A percentile compares a stretch with the other conserved stretches of the same genome.
These are phyloP conservation scores for Cladosporium colombiae DNA, from an alignment of 2,329 filamentous ascomycete species.

Conservation along the genomic window DNA sequence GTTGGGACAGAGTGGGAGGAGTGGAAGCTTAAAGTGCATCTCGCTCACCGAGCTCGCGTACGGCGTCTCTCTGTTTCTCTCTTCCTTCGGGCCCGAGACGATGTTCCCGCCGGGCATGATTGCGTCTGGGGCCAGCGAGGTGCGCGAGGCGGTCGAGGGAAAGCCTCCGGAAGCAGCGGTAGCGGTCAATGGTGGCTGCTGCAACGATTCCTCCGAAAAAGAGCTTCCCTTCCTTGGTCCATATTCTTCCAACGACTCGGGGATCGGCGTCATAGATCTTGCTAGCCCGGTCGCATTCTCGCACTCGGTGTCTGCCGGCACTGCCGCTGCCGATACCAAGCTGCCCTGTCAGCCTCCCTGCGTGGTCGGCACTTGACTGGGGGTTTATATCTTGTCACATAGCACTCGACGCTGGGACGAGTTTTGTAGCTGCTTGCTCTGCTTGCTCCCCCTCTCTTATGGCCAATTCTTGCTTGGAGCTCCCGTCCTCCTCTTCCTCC, in stretches of 20 bases:
- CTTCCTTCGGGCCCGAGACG: neutral
- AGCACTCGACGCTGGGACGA: neutral
- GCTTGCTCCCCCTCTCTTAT: neutral
- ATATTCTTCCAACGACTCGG: neutral
- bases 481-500: no score
- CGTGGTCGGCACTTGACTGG: neutral
- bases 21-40: slow-evolving; percentile 2
- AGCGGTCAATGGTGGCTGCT: neutral
- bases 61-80: neutral
- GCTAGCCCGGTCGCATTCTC: slow-evolving; percentile 5
- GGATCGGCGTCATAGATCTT: slow-evolving; percentile 22
- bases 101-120: neutral
- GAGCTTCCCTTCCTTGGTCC: no score
- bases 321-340: neutral
- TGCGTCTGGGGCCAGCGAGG: neutral
- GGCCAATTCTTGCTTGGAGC: neutral
- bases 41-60: slow-evolving; percentile 2
- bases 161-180: neutral
- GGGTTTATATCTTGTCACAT: neutral
- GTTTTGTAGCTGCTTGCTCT: neutral
- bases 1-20: slow-evolving; percentile 4
- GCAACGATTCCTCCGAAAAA: neutral
- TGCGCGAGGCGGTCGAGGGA: neutral
- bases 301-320: slow-evolving; percentile 4
- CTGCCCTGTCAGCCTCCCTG: neutral